Percentiles rank a stretch among this genome's conserved stretches.
Conservation (phyloP, 1,284 basidiomycete genomes). For the Tilletia caries region DNA sequence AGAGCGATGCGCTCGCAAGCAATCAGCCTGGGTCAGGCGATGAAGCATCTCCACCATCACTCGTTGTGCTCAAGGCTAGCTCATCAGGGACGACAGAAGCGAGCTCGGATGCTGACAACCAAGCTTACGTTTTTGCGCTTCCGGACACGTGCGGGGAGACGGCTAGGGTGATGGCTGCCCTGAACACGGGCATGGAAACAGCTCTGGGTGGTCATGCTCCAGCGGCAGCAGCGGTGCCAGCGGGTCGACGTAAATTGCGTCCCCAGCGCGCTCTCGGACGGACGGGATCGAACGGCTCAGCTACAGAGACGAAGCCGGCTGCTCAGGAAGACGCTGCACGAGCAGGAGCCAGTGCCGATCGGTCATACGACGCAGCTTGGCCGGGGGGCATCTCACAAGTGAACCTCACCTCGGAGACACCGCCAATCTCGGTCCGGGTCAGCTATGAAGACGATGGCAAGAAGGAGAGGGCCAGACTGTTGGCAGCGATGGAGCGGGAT, state of each 20-base stretch:
- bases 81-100: neutral
- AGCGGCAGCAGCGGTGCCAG: neutral
- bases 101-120: neutral
- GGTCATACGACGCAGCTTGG: no score
- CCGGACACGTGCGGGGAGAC: constrained; percentile 10
- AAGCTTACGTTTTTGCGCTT: neutral
- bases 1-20: neutral
- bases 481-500: constrained; percentile 1
- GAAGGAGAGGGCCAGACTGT: constrained; percentile 1
- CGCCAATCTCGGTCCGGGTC: neutral
- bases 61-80: neutral
- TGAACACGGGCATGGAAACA: neutral
- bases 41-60: neutral
- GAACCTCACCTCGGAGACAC: neutral
- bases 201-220: neutral
- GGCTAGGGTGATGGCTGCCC: neutral
- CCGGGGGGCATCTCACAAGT: neutral
- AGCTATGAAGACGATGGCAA: constrained; percentile 1
- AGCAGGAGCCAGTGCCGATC: neutral
- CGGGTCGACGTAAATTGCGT: neutral
- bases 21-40: neutral
- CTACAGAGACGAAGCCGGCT: neutral
- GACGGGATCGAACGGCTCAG: neutral
- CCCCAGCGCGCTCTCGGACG: constrained; percentile 8
- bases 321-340: neutral